Percentiles rank a stretch among this genome's conserved stretches.
These are phyloP conservation scores for Yamadazyma siamensis DNA, from an alignment of 1,139 yeast species.

Conservation along the genomic window DNA sequence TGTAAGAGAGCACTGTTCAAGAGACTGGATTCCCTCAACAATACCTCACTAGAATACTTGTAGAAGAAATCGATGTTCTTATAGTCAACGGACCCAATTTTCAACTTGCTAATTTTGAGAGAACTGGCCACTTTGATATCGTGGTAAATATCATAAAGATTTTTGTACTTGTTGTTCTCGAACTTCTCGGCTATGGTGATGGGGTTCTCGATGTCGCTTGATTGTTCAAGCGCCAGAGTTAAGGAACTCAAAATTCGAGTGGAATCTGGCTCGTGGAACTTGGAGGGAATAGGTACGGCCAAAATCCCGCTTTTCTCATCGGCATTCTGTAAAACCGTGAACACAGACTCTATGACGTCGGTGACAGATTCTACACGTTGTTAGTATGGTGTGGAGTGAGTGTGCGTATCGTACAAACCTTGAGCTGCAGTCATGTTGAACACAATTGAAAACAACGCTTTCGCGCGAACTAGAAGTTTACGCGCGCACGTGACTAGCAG, in stretches of 20 bases:
- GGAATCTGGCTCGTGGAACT: slow-evolving; percentile 46
- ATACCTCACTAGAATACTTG: slow-evolving; percentile 64
- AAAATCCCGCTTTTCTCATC: slow-evolving; percentile 34
- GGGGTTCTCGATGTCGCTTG: slow-evolving; percentile 12
- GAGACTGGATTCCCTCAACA: slow-evolving; percentile 68
- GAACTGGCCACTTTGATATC: slow-evolving; percentile 70
- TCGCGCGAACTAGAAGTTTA: too few species aligned
- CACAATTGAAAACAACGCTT: too few species aligned
- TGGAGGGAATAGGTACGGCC: slow-evolving; percentile 37
- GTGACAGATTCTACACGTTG: too few species aligned
- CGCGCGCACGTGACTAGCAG: too few species aligned
- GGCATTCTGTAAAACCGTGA: slow-evolving; percentile 18
- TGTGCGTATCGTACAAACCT: too few species aligned
- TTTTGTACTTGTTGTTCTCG: slow-evolving; percentile 29
- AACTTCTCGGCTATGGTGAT: slow-evolving; percentile 22
- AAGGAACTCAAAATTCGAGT: slow-evolving; percentile 41
- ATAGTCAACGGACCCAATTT: slow-evolving; percentile 59
- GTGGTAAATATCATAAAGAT: slow-evolving; percentile 59
- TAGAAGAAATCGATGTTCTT: slow-evolving; percentile 63
- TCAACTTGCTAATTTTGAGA: slow-evolving; percentile 42
- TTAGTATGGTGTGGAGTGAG: too few species aligned
- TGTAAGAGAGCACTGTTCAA: slow-evolving; percentile 22
- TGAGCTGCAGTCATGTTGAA: too few species aligned
- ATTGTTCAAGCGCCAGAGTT: slow-evolving; percentile 27
- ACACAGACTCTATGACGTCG: slow-evolving; percentile 11